Percentiles rank a stretch among this genome's conserved stretches.
phyloP scores from a whole-genome alignment of 805 yeast species.

The Barnettozyma pratensis region DNA sequence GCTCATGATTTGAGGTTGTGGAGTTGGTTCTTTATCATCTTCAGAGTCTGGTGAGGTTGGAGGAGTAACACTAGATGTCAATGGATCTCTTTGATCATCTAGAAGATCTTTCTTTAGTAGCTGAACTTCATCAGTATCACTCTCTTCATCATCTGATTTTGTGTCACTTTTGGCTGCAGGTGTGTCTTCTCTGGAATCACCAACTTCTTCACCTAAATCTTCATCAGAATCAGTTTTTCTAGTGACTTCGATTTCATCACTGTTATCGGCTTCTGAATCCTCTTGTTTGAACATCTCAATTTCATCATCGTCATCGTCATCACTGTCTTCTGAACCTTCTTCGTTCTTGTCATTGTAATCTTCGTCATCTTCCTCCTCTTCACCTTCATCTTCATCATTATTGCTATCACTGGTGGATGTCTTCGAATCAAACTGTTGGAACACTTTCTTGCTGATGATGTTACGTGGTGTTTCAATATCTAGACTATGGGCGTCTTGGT shows the following conservation, averaged over 20 bases:
- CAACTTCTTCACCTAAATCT: slow-evolving; percentile 13
- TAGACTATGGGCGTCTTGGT: slow-evolving; percentile 12
- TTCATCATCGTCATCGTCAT: slow-evolving; percentile 22
- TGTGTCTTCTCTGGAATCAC: slow-evolving; percentile 6
- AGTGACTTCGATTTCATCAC: background rate
- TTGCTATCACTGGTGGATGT: slow-evolving; percentile 18
- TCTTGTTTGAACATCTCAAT: slow-evolving; percentile 7
- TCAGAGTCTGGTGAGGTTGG: slow-evolving; percentile 32
- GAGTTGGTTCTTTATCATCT: slow-evolving; percentile 28
- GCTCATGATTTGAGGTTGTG: slow-evolving; percentile 24
- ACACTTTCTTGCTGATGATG: slow-evolving; percentile 20
- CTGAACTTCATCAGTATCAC: slow-evolving; percentile 7
- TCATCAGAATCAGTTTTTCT: slow-evolving; percentile 2
- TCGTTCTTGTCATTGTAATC: slow-evolving; percentile 6
- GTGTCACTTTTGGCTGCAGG: slow-evolving; percentile 6
- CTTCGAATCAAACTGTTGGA: slow-evolving; percentile 13
- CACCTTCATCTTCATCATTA: slow-evolving; percentile 18
- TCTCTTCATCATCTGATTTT: slow-evolving; percentile 13
- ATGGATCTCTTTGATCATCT: slow-evolving; percentile 14
- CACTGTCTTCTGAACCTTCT: slow-evolving; percentile 16
- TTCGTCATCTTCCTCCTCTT: slow-evolving; percentile 14
- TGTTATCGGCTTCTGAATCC: slow-evolving; percentile 16
- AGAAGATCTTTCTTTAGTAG: slow-evolving; percentile 23
- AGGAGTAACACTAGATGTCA: slow-evolving; percentile 17
- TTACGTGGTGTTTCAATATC: slow-evolving; percentile 16